These are phyloP conservation scores for Brassica rapa DNA, from an alignment of 345 rosid species.

Conservation along the genomic window DNA sequence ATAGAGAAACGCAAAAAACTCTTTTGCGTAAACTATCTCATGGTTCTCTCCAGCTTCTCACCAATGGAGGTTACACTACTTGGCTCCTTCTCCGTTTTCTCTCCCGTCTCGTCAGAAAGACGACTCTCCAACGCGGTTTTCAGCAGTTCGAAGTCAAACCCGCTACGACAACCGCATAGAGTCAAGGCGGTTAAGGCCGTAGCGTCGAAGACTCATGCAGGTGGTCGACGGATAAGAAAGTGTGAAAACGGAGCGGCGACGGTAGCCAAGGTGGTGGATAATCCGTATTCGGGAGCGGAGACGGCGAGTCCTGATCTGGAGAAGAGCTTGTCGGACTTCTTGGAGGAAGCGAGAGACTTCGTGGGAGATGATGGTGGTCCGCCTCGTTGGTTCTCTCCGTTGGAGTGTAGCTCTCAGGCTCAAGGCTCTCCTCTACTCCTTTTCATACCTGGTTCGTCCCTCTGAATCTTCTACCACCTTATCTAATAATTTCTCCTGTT, in stretches of 20 bases:
- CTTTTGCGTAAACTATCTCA: neutral
- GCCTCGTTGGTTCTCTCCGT: conserved; percentile 72
- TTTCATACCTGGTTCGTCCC: conserved; percentile 47
- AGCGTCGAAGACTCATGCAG: neutral
- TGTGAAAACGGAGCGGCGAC: neutral
- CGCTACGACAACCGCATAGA: neutral
- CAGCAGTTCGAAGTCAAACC: neutral
- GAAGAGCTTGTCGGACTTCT: conserved; percentile 46
- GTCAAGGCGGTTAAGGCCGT: conserved; percentile 7
- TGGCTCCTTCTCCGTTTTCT: neutral
- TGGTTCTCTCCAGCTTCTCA: neutral
- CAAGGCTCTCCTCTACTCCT: conserved; percentile 55
- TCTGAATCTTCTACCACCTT: neutral
- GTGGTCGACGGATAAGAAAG: neutral
- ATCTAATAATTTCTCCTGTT: neutral
- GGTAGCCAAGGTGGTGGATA: neutral
- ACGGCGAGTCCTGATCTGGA: conserved; percentile 26
- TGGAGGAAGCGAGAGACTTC: conserved; percentile 37
- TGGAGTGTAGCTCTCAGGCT: conserved; percentile 44
- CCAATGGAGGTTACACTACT: conserved; percentile 19
- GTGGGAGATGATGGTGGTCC: conserved; percentile 48
- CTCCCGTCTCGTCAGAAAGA: neutral
- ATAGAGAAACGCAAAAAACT: neutral
- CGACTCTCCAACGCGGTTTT: neutral
- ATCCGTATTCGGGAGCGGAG: conserved; percentile 22